A percentile compares a stretch with the other conserved stretches of the same genome.
Evolutionary conservation across 805 yeast species (phyloP).

Genomic region (Debaryomyces maramus): DNA sequence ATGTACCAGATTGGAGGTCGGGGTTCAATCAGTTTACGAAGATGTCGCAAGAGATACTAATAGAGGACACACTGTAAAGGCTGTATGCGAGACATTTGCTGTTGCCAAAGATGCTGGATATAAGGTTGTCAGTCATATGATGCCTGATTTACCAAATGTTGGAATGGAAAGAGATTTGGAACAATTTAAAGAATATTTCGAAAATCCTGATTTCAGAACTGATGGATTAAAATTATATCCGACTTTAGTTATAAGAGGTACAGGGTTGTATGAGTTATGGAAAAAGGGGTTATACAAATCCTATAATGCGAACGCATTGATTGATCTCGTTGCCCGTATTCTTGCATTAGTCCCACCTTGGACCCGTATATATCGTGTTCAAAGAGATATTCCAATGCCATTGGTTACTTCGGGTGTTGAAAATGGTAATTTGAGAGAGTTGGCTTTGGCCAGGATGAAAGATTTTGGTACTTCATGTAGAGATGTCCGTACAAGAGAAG

Average conservation of each 20-base stretch:
- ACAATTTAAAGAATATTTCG: constrained; percentile 95
- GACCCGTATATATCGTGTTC: constrained; percentile 98
- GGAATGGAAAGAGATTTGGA: constrained; percentile 98
- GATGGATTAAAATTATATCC: constrained; percentile 96
- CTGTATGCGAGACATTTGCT: constrained; percentile 94
- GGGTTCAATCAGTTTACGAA: constrained; percentile 95
- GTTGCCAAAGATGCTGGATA: constrained; percentile 98
- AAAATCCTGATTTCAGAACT: constrained; percentile 94
- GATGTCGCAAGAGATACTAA: constrained; percentile 98
- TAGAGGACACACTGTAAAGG: constrained; percentile 94
- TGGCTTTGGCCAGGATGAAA: constrained; percentile 96
- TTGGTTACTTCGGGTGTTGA: constrained; percentile 97
- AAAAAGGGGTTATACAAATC: constrained; percentile 92
- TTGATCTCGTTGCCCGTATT: constrained; percentile 93
- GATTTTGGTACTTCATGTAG: constrained; percentile 96
- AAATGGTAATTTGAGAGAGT: constrained; percentile 92
- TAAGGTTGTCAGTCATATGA: constrained; percentile 97
- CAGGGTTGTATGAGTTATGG: constrained; percentile 97
- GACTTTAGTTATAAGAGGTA: constrained; percentile 93
- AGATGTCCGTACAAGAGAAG: constrained; percentile 96
- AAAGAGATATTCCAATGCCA: constrained; percentile 99
- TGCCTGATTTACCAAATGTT: constrained; percentile 98
- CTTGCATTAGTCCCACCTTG: constrained; percentile 97
- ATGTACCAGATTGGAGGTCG: constrained; percentile 94
- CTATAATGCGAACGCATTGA: constrained; percentile 89